Conservation (phyloP, 176 grass and related monocot species). For the Rhynchospora pubera region DNA sequence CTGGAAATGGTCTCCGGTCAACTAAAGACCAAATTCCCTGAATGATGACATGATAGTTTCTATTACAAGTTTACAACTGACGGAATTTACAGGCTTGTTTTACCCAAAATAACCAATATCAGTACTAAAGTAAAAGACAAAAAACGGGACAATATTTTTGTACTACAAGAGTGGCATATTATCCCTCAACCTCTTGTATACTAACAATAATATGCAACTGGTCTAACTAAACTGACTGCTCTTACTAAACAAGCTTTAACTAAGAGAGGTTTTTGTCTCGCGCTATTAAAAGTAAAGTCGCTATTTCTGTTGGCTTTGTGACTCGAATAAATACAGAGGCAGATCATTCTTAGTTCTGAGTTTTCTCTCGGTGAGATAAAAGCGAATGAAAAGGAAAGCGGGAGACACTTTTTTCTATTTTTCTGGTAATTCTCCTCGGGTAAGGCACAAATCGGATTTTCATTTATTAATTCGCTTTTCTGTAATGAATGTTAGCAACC, state of each 20-base stretch:
- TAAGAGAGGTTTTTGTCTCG: conserved; percentile 5
- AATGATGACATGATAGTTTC: background rate
- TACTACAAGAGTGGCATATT: background rate
- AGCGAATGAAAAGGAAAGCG: background rate
- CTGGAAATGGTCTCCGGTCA: background rate
- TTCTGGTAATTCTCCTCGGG: background rate
- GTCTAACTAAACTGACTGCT: background rate
- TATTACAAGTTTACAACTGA: background rate
- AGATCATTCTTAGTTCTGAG: background rate
- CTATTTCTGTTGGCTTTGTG: background rate
- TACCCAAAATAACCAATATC: conserved; percentile 6
- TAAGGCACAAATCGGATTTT: background rate
- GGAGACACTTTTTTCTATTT: background rate
- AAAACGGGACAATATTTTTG: background rate
- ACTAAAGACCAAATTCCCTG: background rate
- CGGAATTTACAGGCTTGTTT: background rate
- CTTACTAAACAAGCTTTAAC: conserved; percentile 4
- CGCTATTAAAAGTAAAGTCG: conserved; percentile 9
- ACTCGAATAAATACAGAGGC: background rate
- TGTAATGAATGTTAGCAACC: background rate
- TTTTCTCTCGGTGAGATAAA: background rate
- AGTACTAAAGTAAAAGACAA: background rate
- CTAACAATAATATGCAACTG: background rate
- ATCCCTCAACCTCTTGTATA: background rate
- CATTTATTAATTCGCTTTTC: background rate